These are phyloP conservation scores for Claviceps monticola DNA, from an alignment of 2,329 filamentous ascomycete genomes.

Conservation along the genomic window DNA sequence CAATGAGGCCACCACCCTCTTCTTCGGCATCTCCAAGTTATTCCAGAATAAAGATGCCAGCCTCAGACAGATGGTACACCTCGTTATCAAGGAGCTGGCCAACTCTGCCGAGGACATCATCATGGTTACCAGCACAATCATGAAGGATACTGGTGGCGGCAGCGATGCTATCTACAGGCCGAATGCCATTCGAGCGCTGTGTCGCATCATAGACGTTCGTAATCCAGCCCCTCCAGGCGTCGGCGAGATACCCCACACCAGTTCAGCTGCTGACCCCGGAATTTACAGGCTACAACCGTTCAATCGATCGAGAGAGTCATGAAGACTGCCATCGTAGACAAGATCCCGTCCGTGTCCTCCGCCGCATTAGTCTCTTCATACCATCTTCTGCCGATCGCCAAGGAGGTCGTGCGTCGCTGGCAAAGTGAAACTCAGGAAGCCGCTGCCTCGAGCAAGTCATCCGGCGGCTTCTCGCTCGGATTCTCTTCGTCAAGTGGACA, in stretches of 20 bases:
- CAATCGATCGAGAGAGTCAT: constrained; percentile 96
- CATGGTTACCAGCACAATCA: constrained; percentile 98
- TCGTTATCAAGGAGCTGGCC: constrained; percentile 95
- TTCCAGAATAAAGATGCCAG: constrained; percentile 99
- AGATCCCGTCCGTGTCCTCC: constrained; percentile 92
- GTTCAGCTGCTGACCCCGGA: background rate
- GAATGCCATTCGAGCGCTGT: constrained; percentile 90
- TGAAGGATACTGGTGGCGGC: constrained; percentile 96
- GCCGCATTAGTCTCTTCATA: constrained; percentile 94
- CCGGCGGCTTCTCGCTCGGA: constrained; percentile 77
- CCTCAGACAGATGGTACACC: constrained; percentile 95
- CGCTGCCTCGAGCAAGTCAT: constrained; percentile 77
- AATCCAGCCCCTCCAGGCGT: background rate
- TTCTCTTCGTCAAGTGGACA: constrained; percentile 71
- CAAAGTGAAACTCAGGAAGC: constrained; percentile 98
- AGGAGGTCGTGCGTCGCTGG: constrained; percentile 92
- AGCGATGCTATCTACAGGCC: constrained; percentile 89
- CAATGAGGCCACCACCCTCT: constrained; percentile 93
- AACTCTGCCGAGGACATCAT: constrained; percentile 96
- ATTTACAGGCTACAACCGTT: constrained; percentile 66
- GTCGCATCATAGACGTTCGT: constrained; percentile 88
- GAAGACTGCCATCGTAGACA: constrained; percentile 98
- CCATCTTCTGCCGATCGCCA: constrained; percentile 89
- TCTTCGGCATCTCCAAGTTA: constrained; percentile 97
- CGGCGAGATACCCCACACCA: background rate